Conservation (phyloP, 2,329 filamentous ascomycete species). For the Fusarium denticulatum region DNA sequence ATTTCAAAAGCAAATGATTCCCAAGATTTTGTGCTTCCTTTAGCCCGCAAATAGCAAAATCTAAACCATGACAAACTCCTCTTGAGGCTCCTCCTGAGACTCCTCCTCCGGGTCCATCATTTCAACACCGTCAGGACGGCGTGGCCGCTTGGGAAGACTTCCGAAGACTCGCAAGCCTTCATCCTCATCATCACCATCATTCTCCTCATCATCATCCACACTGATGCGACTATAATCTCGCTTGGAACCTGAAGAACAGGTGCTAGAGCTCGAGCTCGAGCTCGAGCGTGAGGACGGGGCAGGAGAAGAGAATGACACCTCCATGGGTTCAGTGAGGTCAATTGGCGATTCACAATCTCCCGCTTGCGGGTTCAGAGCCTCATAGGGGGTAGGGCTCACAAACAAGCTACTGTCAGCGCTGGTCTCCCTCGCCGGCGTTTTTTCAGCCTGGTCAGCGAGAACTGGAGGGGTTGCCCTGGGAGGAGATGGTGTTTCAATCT, state of each 20-base stretch:
- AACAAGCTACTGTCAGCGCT: constrained; percentile 34
- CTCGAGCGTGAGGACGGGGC: not conserved
- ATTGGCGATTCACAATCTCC: not conserved
- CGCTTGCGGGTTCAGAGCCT: not conserved
- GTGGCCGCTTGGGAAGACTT: not conserved
- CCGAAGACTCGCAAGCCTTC: not conserved
- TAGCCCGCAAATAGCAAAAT: not conserved
- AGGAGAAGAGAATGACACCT: not conserved
- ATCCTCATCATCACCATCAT: not conserved
- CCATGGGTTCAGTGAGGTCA: not conserved
- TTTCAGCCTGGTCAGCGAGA: not conserved
- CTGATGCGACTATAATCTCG: not conserved
- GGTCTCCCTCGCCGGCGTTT: not conserved
- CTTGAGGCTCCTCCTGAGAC: not conserved
- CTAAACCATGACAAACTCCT: not conserved
- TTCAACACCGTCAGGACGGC: not conserved
- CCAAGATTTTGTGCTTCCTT: not conserved
- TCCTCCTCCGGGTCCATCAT: not conserved
- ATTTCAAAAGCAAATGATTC: constrained; percentile 2
- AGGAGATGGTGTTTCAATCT: constrained; percentile 9
- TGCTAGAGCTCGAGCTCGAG: not conserved
- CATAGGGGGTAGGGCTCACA: constrained; percentile 17
- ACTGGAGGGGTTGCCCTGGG: not conserved
- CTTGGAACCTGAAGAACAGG: not conserved
- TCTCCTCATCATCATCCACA: not conserved